Evolutionary conservation across 139 green algal genomes (phyloP).

Genomic region (Protoeuglena noctilucae): DNA sequence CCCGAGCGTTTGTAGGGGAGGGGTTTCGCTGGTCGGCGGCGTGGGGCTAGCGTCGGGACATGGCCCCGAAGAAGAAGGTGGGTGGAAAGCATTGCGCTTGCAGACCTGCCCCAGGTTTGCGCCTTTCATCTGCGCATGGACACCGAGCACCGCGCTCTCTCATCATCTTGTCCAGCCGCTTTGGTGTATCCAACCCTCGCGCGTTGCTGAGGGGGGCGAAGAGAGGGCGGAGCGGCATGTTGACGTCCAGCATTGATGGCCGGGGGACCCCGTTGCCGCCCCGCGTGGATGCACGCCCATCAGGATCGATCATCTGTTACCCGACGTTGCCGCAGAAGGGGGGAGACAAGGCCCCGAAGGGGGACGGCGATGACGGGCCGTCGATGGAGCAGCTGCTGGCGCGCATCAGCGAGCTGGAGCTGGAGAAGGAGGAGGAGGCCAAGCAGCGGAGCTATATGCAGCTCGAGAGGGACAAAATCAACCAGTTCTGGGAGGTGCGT

Average conservation of each 20-base stretch:
- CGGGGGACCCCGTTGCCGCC: too few species aligned
- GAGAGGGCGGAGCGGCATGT: not conserved
- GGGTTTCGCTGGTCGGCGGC: too few species aligned
- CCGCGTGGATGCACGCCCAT: too few species aligned
- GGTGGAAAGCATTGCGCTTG: not conserved
- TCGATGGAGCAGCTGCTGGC: conserved; percentile 58
- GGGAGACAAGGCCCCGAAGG: conserved; percentile 20
- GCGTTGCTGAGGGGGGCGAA: not conserved
- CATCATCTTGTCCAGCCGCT: not conserved
- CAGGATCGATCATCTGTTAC: too few species aligned
- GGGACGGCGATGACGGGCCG: conserved; percentile 36
- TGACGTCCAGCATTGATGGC: not conserved
- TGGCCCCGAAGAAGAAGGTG: conserved; percentile 2
- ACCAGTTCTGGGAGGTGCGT: conserved; percentile 79
- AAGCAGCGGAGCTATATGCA: conserved; percentile 83
- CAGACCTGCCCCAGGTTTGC: not conserved
- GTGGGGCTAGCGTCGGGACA: not conserved
- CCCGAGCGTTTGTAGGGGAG: too few species aligned
- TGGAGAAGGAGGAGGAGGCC: conserved; percentile 73
- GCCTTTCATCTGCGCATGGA: not conserved
- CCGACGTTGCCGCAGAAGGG: conserved; percentile 11
- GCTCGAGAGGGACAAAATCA: conserved; percentile 83
- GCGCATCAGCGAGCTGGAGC: conserved; percentile 57
- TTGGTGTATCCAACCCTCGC: not conserved
- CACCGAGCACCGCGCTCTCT: not conserved